Conservation (phyloP, 1,284 basidiomycete genomes). For the Naganishia cerealis region DNA sequence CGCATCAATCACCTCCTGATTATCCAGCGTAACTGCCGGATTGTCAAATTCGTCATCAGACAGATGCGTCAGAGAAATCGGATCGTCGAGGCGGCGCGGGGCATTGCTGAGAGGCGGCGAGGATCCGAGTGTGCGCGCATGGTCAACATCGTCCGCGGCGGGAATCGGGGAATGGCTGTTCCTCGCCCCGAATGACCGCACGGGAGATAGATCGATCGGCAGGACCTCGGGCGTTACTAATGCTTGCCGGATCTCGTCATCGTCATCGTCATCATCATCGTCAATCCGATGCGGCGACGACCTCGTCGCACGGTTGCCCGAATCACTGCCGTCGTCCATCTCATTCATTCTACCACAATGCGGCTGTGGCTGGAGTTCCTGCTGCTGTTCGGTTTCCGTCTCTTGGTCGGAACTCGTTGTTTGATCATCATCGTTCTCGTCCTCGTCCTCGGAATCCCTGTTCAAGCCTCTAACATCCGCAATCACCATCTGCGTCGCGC, state of each 20-base stretch:
- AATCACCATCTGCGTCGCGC: slow-evolving; percentile 22
- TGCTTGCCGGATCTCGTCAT: slow-evolving; percentile 4
- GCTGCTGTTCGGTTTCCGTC: not conserved
- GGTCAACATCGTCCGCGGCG: not conserved
- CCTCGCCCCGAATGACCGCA: not conserved
- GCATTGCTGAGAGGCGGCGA: not conserved
- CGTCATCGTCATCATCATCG: not conserved
- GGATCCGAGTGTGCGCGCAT: not conserved
- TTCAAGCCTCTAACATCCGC: slow-evolving; percentile 9
- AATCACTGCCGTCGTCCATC: not conserved
- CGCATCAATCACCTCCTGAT: slow-evolving; percentile 9
- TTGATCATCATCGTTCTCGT: slow-evolving; percentile 16
- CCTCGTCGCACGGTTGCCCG: not conserved
- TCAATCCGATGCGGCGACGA: not conserved
- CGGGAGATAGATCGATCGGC: not conserved
- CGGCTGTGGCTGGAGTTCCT: not conserved
- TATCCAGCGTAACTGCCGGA: slow-evolving; percentile 3
- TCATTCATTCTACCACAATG: not conserved
- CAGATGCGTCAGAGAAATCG: not conserved
- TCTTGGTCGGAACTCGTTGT: slow-evolving; percentile 14
- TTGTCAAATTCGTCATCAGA: slow-evolving; percentile 19
- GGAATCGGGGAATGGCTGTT: not conserved
- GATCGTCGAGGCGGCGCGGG: not conserved
- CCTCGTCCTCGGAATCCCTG: slow-evolving; percentile 8
- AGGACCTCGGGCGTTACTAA: not conserved